Base-by-base conservation (phyloP, 306 rosid genomes). In the Prunus mira region DNA sequence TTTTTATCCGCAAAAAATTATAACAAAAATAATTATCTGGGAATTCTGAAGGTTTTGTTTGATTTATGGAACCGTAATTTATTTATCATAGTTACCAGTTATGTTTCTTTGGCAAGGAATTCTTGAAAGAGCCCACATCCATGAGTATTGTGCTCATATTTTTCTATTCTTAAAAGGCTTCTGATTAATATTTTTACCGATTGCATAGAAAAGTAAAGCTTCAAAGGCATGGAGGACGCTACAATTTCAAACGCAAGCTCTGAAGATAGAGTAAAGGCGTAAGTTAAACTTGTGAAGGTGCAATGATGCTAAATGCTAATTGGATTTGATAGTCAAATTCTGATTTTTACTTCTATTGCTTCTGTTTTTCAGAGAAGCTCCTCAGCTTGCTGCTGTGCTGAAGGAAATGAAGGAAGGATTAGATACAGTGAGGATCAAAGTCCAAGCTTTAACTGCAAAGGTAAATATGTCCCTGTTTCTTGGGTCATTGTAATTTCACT, bases 371-470 rank as follows among this genome's bases (percentile, higher is more conserved):
- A 89, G 97, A 72, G 91, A 89, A 77, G 85, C 83, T 24, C 82
- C 96, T 41, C 93, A 88, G 64, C 80, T 95, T 67, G 75, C 74
- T 73, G 83, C 85, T 8, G 17, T 92, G 78, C 78, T 95, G 86
- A 95, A 89, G 78, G 96, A 92, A 55, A 95, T 92, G 97, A 90
- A 89, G 81, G 89, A 88, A 73, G 97, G 97, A 18, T 87, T 95
- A 58, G 96, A 92, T 78, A 38, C 60, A 0, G 85, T 92, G 4
- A 80, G 77, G 65, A 78, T 19, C 67, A 92, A 95, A 88, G 88
- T 95, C 19, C 91, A 88, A 79, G 81, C 87, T 71, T 77, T 90
- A 82, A 89, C 90, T 77, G 80, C 88, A 55, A 90, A 86, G 96
- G 99, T 95, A 19, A 28, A 51, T 12, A 47, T 43, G 14, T 55